Conservation (phyloP, 2,329 filamentous ascomycete genomes). For the Raffaelea albimanens region DNA sequence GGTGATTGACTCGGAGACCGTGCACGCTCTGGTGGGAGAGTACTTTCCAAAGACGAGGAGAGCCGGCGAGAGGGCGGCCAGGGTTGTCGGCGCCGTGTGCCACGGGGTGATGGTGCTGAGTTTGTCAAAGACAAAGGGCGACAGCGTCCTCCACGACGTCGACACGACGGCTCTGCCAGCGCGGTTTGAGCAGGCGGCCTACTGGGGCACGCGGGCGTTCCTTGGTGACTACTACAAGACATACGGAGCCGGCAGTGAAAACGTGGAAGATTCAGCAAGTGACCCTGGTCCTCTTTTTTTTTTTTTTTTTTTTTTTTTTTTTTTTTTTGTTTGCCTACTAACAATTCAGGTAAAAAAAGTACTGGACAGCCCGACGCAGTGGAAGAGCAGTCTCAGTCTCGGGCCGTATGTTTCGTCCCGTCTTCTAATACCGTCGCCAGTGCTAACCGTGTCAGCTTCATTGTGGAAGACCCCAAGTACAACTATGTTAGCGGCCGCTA, state of each 20-base stretch:
- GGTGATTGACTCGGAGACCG: constrained; percentile 35
- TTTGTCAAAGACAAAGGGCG: constrained; percentile 29
- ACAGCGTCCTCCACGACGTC: constrained; percentile 36
- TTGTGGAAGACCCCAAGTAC: constrained; percentile 36
- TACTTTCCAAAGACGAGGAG: constrained; percentile 37
- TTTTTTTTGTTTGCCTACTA: constrained; percentile 2
- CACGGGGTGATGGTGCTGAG: constrained; percentile 25
- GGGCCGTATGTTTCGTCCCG: constrained; percentile 27
- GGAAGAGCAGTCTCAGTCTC: constrained; percentile 30
- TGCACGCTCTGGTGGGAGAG: constrained; percentile 32
- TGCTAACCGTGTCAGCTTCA: constrained; percentile 25
- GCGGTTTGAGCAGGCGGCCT: constrained; percentile 38
- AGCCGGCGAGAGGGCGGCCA: not conserved
- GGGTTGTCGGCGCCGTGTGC: not conserved
- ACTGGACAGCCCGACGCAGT: constrained; percentile 32
- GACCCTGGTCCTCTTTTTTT: constrained; percentile 3
- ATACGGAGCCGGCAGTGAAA: constrained; percentile 39
- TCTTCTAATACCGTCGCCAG: not conserved
- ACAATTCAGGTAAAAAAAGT: constrained; percentile 29
- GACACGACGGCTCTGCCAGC: constrained; percentile 38
- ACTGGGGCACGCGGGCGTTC: constrained; percentile 36
- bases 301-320: not conserved
- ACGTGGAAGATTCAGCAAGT: constrained; percentile 36
- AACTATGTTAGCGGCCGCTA: constrained; percentile 40
- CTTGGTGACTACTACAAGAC: constrained; percentile 49